Percentiles rank a stretch among this genome's conserved stretches.
phyloP scores from a whole-genome alignment of 176 grass and related monocot genomes.

The Guadua angustifolia region DNA sequence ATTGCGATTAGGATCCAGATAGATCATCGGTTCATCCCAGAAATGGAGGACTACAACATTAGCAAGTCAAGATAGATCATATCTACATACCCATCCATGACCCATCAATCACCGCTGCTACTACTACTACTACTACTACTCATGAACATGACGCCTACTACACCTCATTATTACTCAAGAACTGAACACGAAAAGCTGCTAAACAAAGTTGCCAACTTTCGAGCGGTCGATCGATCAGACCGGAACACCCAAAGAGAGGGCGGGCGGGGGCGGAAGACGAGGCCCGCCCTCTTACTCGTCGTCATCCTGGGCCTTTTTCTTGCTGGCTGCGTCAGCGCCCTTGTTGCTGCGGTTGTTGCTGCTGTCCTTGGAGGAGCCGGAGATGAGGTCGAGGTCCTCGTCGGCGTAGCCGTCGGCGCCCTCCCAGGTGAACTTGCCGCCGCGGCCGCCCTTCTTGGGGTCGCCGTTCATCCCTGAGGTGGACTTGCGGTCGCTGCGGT shows the following conservation, averaged over 20 bases:
- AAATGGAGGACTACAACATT: slow-evolving; percentile 29
- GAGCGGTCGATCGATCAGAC: not conserved
- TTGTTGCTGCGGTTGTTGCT: not conserved
- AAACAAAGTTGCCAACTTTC: slow-evolving; percentile 24
- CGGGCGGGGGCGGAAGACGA: not conserved
- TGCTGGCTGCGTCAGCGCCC: not conserved
- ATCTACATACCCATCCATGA: slow-evolving; percentile 36
- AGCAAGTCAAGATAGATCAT: slow-evolving; percentile 20
- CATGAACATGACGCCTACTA: slow-evolving; percentile 6
- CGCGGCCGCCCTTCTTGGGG: slow-evolving; percentile 90
- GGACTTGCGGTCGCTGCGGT: slow-evolving; percentile 79
- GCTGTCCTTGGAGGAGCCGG: slow-evolving; percentile 13
- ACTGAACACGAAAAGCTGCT: not conserved
- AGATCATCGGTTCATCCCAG: slow-evolving; percentile 31
- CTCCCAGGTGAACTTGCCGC: slow-evolving; percentile 97
- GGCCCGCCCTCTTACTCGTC: not conserved
- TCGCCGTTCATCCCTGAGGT: slow-evolving; percentile 75
- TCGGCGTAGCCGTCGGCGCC: slow-evolving; percentile 57
- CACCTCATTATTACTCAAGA: slow-evolving; percentile 30
- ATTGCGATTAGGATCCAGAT: not conserved
- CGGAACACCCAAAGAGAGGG: not conserved
- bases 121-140: not conserved
- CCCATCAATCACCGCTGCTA: not conserved
- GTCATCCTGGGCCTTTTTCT: slow-evolving; percentile 21
- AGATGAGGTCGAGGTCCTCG: slow-evolving; percentile 50